A percentile compares a stretch with the other conserved stretches of the same genome.
Conservation (phyloP, 2,329 filamentous ascomycete species). For the Tricladium varicosporioides region DNA sequence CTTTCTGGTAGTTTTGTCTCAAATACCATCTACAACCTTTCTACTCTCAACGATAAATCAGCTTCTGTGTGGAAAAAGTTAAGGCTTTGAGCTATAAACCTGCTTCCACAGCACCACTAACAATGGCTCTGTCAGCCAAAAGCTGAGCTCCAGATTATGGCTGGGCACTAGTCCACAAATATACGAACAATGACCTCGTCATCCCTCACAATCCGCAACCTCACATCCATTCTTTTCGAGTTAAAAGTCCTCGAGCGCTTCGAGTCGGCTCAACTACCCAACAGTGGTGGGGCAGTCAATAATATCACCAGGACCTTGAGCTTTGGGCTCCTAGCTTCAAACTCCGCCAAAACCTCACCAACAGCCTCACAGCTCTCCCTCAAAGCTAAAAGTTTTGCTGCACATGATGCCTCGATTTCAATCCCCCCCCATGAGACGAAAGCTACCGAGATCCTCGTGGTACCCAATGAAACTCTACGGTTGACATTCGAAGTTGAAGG, state of each 20-base stretch:
- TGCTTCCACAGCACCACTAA: too few relatives aligned
- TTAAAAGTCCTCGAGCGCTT: conserved; percentile 75
- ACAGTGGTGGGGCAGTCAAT: conserved; percentile 34
- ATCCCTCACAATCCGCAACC: conserved; percentile 73
- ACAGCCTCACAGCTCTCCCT: conserved; percentile 38
- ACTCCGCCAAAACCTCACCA: conserved; percentile 38
- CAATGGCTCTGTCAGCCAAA: too few relatives aligned
- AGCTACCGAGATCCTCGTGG: conserved; percentile 59
- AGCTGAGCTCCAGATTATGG: too few relatives aligned
- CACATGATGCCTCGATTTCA: conserved; percentile 59
- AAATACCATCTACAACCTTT: too few relatives aligned
- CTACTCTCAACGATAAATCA: too few relatives aligned
- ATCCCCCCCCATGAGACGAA: conserved; percentile 68
- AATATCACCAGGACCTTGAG: conserved; percentile 47
- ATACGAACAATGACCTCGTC: conserved; percentile 24
- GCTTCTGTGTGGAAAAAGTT: too few relatives aligned
- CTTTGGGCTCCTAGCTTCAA: conserved; percentile 35
- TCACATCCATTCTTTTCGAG: conserved; percentile 70
- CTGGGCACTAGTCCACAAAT: not conserved
- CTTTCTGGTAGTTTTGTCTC: too few relatives aligned
- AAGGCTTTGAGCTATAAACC: too few relatives aligned
- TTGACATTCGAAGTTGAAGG: conserved; percentile 68
- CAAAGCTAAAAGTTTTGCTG: conserved; percentile 59
- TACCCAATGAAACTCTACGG: conserved; percentile 65
- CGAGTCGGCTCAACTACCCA: conserved; percentile 44